Evolutionary conservation across 2,329 filamentous ascomycete species (phyloP), one percentile per base, ranked within the genome.

Genomic region (Coniochaeta ligniaria): DNA sequence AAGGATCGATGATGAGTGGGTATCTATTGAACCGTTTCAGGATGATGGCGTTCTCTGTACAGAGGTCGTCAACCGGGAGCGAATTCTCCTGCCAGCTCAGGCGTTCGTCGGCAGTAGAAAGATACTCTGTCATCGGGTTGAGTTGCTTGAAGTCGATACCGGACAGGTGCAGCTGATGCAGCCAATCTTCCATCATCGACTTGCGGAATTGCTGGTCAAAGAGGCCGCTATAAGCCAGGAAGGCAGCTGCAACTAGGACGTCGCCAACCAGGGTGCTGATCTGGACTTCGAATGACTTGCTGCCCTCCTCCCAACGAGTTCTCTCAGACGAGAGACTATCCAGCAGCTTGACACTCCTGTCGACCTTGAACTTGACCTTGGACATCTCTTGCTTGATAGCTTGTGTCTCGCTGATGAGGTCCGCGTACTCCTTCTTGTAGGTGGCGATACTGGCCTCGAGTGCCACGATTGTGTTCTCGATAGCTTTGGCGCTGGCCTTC

Each of bases 151-250:
- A 96, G 65, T 87, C 86, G 71, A 99, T 90, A 52, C 94, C 93
- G n/a, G 95, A 98, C 47, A 95, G 84, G 57, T 91, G 88, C 66
- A 99, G 85, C 74, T 99, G 95, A 69, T 96, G 88, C 63, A 95
- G 83, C 95, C 95, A 99, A 74, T 99, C 95, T 67, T 99, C 95
- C 76, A 95, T 86, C 92, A 99, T 97, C 9, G 89, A 88, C 77
- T 97, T 97, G 71, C 95, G 88, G 85, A 97, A 98, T 63, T 95
- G 95, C 72, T 99, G 96, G 72, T 99, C 95, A 72, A 96, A 99
- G 58, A 98, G 87, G 75, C 95, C 95, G 70, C 91, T 92, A 75
- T 99, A 99, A 16, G 96, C 95, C 64, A 99, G 82, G 83, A 98
- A 98, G 9, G 94, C 96, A 6, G 96, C 92, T n/a, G 95, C 95